phyloP scores from a whole-genome alignment of 371 early-diverging fungal genomes.

The Entomophthora muscae region DNA sequence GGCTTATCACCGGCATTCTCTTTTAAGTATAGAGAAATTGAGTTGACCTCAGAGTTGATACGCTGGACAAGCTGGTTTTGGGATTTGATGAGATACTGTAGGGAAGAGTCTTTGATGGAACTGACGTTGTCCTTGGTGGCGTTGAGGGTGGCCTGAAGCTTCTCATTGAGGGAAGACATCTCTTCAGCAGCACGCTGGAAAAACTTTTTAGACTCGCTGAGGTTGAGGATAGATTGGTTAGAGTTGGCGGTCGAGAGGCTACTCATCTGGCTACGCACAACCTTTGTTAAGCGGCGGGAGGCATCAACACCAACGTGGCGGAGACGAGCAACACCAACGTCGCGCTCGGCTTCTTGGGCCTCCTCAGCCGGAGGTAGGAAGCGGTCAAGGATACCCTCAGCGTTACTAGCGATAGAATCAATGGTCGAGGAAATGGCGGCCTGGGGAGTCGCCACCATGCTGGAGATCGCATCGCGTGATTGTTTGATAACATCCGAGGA shows the following conservation, averaged over 20 bases:
- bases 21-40: neutral
- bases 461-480: neutral
- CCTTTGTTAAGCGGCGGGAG: neutral
- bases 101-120: neutral
- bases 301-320: constrained; percentile 2
- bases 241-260: neutral
- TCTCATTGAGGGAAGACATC: neutral
- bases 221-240: neutral
- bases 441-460: neutral
- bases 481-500: neutral
- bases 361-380: neutral
- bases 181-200: neutral
- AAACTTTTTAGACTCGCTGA: neutral
- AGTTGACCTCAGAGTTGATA: neutral
- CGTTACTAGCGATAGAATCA: neutral
- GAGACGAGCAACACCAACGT: neutral
- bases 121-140: neutral
- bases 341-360: neutral
- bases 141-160: neutral
- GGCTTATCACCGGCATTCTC: neutral
- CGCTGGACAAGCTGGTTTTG: constrained; percentile 1
- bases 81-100: neutral
- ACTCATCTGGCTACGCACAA: neutral
- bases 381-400: constrained; percentile 3
- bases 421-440: neutral